Evolutionary conservation across 192 early-diverging fungal genomes (phyloP).

Genomic region (Linderina pennispora): DNA sequence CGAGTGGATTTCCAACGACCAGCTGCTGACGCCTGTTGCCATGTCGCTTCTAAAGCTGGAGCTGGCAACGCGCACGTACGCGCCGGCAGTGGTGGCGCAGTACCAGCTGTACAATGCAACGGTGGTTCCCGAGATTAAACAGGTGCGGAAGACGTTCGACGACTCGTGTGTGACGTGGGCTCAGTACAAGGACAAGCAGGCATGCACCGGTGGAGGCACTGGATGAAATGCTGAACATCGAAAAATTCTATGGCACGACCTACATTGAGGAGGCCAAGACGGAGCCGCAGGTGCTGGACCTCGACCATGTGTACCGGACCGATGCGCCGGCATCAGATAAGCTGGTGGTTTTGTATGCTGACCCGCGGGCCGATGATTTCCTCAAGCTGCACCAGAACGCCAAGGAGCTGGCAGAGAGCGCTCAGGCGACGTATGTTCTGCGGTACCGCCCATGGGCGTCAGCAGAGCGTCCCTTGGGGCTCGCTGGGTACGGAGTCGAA

Average conservation of each 20-base stretch:
- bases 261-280: slow-evolving; percentile 27
- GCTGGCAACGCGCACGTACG: slow-evolving; percentile 60
- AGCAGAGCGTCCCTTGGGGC: slow-evolving; percentile 28
- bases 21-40: slow-evolving; percentile 40
- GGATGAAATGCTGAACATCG: slow-evolving; percentile 33
- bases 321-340: background rate
- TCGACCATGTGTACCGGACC: slow-evolving; percentile 56
- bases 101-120: slow-evolving; percentile 75
- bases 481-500: slow-evolving; percentile 91
- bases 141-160: slow-evolving; percentile 53
- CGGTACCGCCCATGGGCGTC: slow-evolving; percentile 57
- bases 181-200: slow-evolving; percentile 64
- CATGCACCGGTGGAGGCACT: slow-evolving; percentile 52
- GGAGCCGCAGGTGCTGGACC: slow-evolving; percentile 35
- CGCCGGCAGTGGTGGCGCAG: slow-evolving; percentile 77
- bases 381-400: slow-evolving; percentile 52
- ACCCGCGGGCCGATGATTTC: slow-evolving; percentile 57
- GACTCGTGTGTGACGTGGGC: slow-evolving; percentile 58
- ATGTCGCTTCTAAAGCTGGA: slow-evolving; percentile 61
- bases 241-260: slow-evolving; percentile 32
- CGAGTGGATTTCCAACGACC: slow-evolving; percentile 41
- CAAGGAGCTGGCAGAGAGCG: slow-evolving; percentile 39
- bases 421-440: slow-evolving; percentile 56
- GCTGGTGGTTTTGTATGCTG: slow-evolving; percentile 69
- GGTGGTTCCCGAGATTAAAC: slow-evolving; percentile 52